Evolutionary conservation across 768 basidiomycete genomes (phyloP), one percentile per base, ranked within the genome.

Genomic region (Serendipita sp.): DNA sequence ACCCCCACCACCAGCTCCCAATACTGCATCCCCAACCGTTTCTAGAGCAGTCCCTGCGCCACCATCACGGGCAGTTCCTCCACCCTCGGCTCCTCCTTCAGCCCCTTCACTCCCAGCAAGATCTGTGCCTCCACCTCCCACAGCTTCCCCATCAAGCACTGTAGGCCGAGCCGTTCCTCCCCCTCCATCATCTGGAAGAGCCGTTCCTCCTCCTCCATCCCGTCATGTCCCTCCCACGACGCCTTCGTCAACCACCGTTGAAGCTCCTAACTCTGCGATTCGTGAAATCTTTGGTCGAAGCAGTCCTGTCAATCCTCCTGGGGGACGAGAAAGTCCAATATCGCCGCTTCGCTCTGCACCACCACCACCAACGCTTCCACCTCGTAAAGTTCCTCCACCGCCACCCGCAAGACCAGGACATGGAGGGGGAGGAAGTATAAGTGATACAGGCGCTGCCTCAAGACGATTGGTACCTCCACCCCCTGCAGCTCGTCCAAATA

Each of bases 1-100:
- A 65, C 70, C 74, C 10, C 72, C 74, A n/a, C 68, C 71, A 41
- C 67, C 70, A 48, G 69, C 71, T 2, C 67, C 67, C n/a, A 62
- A 75, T 35, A 66, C 76, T 3, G 71, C 76, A 16, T 69, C 71
- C 13, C 63, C 68, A 5, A 68, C 69, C 2, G 65, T 71, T 63
- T 67, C 72, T 4, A 34, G 63, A 34, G 66, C 69, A 46, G 65
- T 67, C 8, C 63, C 65, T 37, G n/a, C 71, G 5, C 62, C 69
- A 58, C 70, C 72, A 46, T 65, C 64, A 15, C 44, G 67, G n/a
- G 65, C 68, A 13, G 67, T 73, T 41, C 72, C 75, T 30, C 66
- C 73, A 62, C 63, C 72, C 67, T 38, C 64, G 48, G 76, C 81
- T 46, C 73, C 77, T 10, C 78, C 80, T 44, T 63, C 71, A 1